A percentile compares a stretch with the other conserved stretches of the same genome.
Evolutionary conservation across 306 rosid species (phyloP).

Genomic region (Vachellia collinsii): DNA sequence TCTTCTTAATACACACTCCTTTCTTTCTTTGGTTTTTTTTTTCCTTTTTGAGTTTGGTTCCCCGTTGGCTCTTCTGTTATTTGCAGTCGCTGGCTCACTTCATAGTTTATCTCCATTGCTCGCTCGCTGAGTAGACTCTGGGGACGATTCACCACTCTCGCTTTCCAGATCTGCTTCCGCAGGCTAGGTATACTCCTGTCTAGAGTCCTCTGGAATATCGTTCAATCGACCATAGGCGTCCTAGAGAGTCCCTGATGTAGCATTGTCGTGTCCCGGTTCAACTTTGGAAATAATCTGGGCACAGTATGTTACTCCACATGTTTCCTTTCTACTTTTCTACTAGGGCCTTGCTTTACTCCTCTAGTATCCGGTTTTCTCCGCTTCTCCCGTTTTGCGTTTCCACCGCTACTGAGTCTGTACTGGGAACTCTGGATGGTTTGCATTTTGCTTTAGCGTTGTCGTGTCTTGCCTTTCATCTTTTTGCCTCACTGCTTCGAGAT

Average conservation of each 20-base stretch:
- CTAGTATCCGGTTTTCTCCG: slow-evolving; percentile 30
- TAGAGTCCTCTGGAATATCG: not conserved
- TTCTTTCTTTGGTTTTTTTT: too few species aligned
- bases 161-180: slow-evolving; percentile 17
- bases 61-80: not conserved
- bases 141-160: not conserved
- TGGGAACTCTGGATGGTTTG: slow-evolving; percentile 24
- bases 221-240: not conserved
- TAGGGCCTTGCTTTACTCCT: slow-evolving; percentile 36
- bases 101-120: not conserved
- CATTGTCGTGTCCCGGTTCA: not conserved
- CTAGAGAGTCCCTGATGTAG: not conserved
- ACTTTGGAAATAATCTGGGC: not conserved
- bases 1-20: slow-evolving; percentile 1
- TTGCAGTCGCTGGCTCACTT: not conserved
- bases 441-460: slow-evolving; percentile 16
- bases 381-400: slow-evolving; percentile 9
- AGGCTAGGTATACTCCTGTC: slow-evolving; percentile 9
- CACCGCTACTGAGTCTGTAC: not conserved
- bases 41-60: not conserved
- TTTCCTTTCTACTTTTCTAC: slow-evolving; percentile 18
- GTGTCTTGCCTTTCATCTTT: slow-evolving; percentile 10
- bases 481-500: not conserved
- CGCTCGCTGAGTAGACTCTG: not conserved
- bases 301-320: not conserved